Base-by-base conservation (phyloP, 805 yeast genomes). In the Nakazawaea pomicola region DNA sequence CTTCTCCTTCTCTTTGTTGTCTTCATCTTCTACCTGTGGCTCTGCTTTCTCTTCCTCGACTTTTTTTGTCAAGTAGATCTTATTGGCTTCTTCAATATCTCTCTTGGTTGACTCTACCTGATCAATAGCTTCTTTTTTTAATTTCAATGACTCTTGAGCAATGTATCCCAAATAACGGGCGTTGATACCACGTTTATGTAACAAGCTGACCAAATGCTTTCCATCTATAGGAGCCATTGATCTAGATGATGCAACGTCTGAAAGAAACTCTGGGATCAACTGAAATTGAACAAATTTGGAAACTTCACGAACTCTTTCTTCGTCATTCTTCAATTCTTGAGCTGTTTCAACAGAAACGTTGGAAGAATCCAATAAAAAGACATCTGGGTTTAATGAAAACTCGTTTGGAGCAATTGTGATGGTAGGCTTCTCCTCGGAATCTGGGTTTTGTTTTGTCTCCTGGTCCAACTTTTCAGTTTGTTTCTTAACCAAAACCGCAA, bases 181-280 rank as follows among this genome's bases (percentile, higher is more conserved):
- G 60, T 88, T 90, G 58, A 91, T 80, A 69, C 99, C 99, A 41
- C 70, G 67, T 47, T 74, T 75, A 61, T 93, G 99, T 62, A 91
- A 61, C 40, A 71, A 57, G 31, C 70, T 65, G 15, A 85, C 65
- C 51, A 93, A 72, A 53, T 89, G 93, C 3, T 62, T 56, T 49
- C 98, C 96, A 56, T 89, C 95, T 43, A 84, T 67, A 33, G 98
- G 96, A 29, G 80, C 74, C 37, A 72, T 64, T 8, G 60, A 48
- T 16, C 66, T 61, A 30, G 76, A 75, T 7, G 67, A 64, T 14
- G 72, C 65, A 20, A 85, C 59, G 18, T 78, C 84, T 11, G 59
- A 58, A 49, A 88, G 64, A 46, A 80, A 78, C 40, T 70, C 76
- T 6, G 86, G 83, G 40, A 89, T 68, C 49, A 89, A 70, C 16